Evolutionary conservation across 768 basidiomycete species (phyloP), one percentile per base, ranked within the genome.

Genomic region (Rhizopogon sp.): DNA sequence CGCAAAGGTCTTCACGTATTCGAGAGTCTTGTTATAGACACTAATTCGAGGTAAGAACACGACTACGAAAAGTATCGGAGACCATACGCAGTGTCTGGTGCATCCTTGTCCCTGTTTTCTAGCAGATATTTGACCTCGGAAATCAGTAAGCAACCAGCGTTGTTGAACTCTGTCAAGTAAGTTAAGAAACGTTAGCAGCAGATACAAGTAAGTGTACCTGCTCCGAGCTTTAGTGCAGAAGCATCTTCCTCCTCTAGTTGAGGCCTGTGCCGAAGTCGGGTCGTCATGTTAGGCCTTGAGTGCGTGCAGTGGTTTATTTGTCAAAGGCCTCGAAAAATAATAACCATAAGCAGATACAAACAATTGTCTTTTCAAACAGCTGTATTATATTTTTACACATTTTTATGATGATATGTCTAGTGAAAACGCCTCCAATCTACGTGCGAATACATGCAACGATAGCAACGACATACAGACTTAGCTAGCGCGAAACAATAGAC

Each of bases 41-140:
- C 92, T 95, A 60, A 0, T 28, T 46, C 13, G 35, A 53, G 47
- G 28, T 42, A 22, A 54, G 43, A 25, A 13, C n/a, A 3, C n/a
- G 13, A 43, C 31, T 29, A 56, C 37, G 39, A 16, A 2, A 16
- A 45, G 20, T 17, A 49, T 22, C 13, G 16, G 20, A 53, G 11
- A 16, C 75, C 86, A 56, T 65, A 93, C 93, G 85, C 82, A 54
- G 90, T 93, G 64, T 92, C 90, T 7, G 91, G 91, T 2, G 88
- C 88, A 63, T 90, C 88, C 70, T 92, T 89, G 71, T 91, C 86
- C 61, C 90, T 76, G 74, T 90, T 88, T 70, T 93, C 90, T 29
- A 96, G 76, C 46, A 96, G 74, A 67, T 93, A 90, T 66, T 92
- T 92, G 67, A 95, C 93, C 66, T 96, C 93, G 1, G 91, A 93